These are phyloP conservation scores for maize (Zea mays) DNA, from an alignment of 176 grass and related monocot genomes.

Conservation along the genomic window DNA sequence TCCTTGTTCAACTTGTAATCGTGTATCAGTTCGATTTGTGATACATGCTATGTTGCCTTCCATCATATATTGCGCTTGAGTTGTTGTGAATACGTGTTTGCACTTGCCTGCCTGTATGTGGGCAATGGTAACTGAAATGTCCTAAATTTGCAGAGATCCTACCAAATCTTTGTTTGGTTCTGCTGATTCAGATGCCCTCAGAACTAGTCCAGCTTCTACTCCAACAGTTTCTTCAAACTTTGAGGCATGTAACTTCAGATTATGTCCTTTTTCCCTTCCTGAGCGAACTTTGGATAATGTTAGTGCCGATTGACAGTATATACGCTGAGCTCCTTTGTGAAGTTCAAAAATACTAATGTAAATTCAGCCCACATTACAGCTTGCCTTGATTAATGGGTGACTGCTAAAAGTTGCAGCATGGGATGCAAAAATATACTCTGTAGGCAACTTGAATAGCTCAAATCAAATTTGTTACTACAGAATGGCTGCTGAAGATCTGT, in stretches of 20 bases:
- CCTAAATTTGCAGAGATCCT: conserved; percentile 67
- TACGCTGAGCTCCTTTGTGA: not conserved
- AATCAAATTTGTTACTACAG: not conserved
- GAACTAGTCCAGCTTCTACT: conserved; percentile 56
- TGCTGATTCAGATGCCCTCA: conserved; percentile 69
- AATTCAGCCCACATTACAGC: not conserved
- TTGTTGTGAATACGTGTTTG: conserved; percentile 8
- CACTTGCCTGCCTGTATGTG: not conserved
- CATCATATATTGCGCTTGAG: conserved; percentile 30
- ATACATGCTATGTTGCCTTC: conserved; percentile 18
- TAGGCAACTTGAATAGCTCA: conserved; percentile 2
- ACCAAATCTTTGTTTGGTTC: conserved; percentile 45
- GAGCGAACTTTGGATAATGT: not conserved
- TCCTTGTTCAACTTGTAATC: conserved; percentile 24
- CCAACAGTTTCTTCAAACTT: conserved; percentile 91
- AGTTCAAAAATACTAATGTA: conserved; percentile 11
- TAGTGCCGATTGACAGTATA: conserved; percentile 7
- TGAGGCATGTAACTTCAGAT: conserved; percentile 48
- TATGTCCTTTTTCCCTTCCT: not conserved
- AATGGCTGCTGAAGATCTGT: conserved; percentile 12
- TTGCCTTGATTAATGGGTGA: conserved; percentile 21
- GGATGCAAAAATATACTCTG: not conserved
- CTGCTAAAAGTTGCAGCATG: conserved; percentile 5
- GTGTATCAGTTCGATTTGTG: conserved; percentile 27
- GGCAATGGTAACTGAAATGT: conserved; percentile 34